Evolutionary conservation across 106 monocot species (phyloP).

Genomic region (Chionographis japonica): DNA sequence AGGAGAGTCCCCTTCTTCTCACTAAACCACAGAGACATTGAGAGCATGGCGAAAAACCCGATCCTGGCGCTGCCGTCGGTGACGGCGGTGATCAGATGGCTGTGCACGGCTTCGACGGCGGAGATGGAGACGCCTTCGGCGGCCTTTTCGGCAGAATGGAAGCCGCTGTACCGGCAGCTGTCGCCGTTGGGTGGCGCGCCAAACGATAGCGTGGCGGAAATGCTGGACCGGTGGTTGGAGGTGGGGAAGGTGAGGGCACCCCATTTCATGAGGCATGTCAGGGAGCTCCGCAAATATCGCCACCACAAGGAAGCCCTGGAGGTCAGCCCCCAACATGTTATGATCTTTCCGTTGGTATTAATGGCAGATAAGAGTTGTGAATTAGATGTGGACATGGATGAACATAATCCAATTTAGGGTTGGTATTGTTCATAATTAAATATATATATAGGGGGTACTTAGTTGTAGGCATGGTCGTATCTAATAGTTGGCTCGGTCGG

Average conservation of each 20-base stretch:
- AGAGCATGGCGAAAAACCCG: neutral
- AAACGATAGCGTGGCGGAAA: constrained; percentile 48
- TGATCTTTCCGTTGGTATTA: neutral
- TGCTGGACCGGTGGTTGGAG: constrained; percentile 66
- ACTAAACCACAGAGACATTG: neutral
- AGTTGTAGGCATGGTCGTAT: no score
- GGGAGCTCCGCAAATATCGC: constrained; percentile 48
- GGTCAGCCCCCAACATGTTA: constrained; percentile 9
- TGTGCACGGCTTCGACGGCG: constrained; percentile 17
- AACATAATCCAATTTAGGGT: no score
- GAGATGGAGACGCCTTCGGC: neutral
- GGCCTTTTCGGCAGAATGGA: neutral
- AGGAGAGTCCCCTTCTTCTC: neutral
- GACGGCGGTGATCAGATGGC: constrained; percentile 6
- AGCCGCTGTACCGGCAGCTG: constrained; percentile 43
- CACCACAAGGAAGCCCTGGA: constrained; percentile 53
- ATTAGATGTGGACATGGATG: no score
- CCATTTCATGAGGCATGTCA: constrained; percentile 41
- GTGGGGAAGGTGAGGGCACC: constrained; percentile 23
- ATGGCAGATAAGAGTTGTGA: no score
- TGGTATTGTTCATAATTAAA: no score
- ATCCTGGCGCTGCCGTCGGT: constrained; percentile 1
- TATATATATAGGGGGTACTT: no score
- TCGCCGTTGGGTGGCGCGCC: constrained; percentile 42
- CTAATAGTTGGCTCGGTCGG: no score